Percentiles rank a stretch among this genome's conserved stretches.
Conservation (phyloP, 2,329 filamentous ascomycete genomes). For the Fusarium sp. region DNA sequence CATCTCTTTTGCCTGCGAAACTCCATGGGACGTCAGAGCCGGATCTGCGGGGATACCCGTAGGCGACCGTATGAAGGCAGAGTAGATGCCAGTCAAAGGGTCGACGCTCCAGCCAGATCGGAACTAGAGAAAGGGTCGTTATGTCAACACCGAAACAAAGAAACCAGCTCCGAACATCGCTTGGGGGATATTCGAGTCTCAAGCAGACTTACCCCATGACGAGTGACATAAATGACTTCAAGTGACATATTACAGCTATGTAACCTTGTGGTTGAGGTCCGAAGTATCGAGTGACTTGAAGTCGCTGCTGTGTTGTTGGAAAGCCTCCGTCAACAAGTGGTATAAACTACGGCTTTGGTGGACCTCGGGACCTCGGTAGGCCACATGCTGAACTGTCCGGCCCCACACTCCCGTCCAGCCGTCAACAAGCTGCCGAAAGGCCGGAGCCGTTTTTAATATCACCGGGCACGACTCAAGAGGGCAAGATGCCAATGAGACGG, state of each 20-base stretch:
- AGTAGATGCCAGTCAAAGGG: conserved; percentile 82
- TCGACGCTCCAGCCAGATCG: conserved; percentile 92
- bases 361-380: conserved; percentile 38
- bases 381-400: conserved; percentile 34
- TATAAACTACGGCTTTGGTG: not conserved
- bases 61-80: conserved; percentile 78
- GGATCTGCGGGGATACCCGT: conserved; percentile 92
- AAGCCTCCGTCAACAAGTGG: not conserved
- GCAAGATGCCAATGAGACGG: not conserved
- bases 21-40: conserved; percentile 86
- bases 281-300: not conserved
- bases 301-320: not conserved
- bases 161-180: conserved; percentile 3
- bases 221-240: conserved; percentile 78
- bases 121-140: conserved; percentile 69
- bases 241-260: conserved; percentile 68
- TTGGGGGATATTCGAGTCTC: not conserved
- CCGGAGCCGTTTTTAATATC: conserved; percentile 5
- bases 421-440: conserved; percentile 4
- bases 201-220: conserved; percentile 75
- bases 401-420: conserved; percentile 23
- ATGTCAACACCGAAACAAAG: conserved; percentile 30
- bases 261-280: not conserved
- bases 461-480: not conserved
- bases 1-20: conserved; percentile 84